phyloP scores from a whole-genome alignment of 2,329 filamentous ascomycete species.

The Chaetomium sp. region DNA sequence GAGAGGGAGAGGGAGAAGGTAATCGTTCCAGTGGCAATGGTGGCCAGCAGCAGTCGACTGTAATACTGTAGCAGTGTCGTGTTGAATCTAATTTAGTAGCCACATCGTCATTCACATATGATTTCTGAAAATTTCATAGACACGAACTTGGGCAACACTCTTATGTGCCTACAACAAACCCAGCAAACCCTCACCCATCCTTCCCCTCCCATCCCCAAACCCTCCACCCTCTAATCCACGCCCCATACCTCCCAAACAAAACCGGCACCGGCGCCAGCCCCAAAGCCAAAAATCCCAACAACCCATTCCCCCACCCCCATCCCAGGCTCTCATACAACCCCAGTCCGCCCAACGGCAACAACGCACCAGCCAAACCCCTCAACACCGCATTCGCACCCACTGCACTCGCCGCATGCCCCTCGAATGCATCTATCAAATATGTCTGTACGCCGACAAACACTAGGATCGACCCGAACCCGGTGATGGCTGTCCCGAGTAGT shows the following conservation, averaged over 20 bases:
- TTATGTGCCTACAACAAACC: too few relatives aligned
- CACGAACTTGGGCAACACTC: too few relatives aligned
- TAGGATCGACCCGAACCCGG: conserved; percentile 18
- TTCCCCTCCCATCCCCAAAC: background rate
- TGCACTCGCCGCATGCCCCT: conserved; percentile 33
- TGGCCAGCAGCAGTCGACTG: too few relatives aligned
- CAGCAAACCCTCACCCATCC: too few relatives aligned
- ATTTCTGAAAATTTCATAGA: too few relatives aligned
- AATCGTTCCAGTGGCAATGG: too few relatives aligned
- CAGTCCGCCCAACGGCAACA: conserved; percentile 46
- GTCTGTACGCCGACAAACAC: conserved; percentile 35
- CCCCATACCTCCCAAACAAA: background rate
- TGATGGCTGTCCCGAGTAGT: conserved; percentile 33
- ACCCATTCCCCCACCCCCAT: conserved; percentile 29
- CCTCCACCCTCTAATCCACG: background rate
- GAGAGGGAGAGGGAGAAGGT: too few relatives aligned
- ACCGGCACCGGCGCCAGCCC: conserved; percentile 19
- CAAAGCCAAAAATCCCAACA: conserved; percentile 28
- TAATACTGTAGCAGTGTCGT: too few relatives aligned
- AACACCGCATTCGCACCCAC: conserved; percentile 54
- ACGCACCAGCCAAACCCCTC: conserved; percentile 43
- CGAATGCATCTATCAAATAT: conserved; percentile 27
- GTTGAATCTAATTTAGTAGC: too few relatives aligned
- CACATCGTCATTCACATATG: too few relatives aligned
- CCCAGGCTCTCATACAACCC: conserved; percentile 27